Conservation (phyloP, 1,284 basidiomycete genomes). For the Malassezia arunalokei region DNA sequence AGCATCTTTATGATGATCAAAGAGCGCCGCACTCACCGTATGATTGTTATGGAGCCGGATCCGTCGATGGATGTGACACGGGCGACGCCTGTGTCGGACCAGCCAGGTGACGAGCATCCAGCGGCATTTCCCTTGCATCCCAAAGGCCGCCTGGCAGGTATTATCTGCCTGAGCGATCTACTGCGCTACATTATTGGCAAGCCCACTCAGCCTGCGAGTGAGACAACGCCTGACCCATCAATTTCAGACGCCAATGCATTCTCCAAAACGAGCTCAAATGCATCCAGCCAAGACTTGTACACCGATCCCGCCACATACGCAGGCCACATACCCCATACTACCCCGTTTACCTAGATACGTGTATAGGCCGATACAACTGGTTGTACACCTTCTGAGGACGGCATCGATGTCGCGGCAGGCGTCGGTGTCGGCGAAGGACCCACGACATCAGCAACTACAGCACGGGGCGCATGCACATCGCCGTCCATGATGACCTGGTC, state of each 20-base stretch:
- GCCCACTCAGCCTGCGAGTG: not conserved
- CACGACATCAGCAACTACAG: not conserved
- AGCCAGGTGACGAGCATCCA: not conserved
- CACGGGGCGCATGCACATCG: conserved; percentile 14
- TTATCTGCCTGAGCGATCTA: conserved; percentile 39
- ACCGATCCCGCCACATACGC: not conserved
- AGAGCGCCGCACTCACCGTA: conserved; percentile 79
- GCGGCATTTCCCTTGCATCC: not conserved
- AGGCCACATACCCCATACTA: not conserved
- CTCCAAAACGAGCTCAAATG: not conserved
- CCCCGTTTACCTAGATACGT: conserved; percentile 6
- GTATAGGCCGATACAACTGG: conserved; percentile 15
- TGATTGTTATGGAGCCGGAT: conserved; percentile 47
- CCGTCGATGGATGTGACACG: not conserved
- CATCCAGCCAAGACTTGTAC: not conserved
- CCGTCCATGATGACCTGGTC: conserved; percentile 52
- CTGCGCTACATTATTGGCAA: conserved; percentile 38
- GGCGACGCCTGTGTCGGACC: not conserved
- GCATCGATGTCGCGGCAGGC: not conserved
- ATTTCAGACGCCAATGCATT: not conserved
- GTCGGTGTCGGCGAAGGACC: not conserved
- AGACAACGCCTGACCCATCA: not conserved
- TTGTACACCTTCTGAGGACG: not conserved
- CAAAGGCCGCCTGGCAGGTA: conserved; percentile 25
- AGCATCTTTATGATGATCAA: conserved; percentile 83